phyloP scores from a whole-genome alignment of 257 asterid genomes.

The Cynanchum wilfordii region DNA sequence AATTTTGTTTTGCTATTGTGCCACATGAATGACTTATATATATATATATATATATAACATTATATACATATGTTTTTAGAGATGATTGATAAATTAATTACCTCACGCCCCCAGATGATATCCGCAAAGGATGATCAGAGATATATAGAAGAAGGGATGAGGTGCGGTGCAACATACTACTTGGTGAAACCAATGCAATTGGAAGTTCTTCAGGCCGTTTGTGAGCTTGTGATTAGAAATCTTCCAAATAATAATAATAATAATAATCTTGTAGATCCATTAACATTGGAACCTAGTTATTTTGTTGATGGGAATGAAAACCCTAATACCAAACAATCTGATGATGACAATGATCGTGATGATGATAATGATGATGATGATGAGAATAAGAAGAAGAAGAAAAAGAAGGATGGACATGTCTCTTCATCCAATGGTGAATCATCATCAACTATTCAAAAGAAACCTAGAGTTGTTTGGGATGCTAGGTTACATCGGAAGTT shows the following conservation, averaged over 20 bases:
- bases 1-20: no score
- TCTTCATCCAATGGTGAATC: constrained; percentile 39
- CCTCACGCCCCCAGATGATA: constrained; percentile 33
- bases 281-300: no score
- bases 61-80: no score
- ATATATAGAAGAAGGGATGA: constrained; percentile 58
- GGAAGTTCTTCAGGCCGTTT: no score
- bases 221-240: constrained; percentile 62
- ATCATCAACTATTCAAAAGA: constrained; percentile 44
- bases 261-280: no score
- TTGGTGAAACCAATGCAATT: constrained; percentile 70
- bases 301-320: no score
- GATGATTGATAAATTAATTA: no score
- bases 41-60: no score
- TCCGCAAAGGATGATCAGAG: constrained; percentile 47
- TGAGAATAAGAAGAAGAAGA: no score
- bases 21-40: no score
- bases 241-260: background rate
- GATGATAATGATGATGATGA: constrained; percentile 37
- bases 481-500: constrained; percentile 58
- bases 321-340: no score
- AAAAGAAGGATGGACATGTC: background rate
- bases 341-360: no score
- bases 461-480: constrained; percentile 66
- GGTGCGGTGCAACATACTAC: constrained; percentile 71